Base-by-base conservation (phyloP, 768 basidiomycete genomes). In the Calocera viscosa region DNA sequence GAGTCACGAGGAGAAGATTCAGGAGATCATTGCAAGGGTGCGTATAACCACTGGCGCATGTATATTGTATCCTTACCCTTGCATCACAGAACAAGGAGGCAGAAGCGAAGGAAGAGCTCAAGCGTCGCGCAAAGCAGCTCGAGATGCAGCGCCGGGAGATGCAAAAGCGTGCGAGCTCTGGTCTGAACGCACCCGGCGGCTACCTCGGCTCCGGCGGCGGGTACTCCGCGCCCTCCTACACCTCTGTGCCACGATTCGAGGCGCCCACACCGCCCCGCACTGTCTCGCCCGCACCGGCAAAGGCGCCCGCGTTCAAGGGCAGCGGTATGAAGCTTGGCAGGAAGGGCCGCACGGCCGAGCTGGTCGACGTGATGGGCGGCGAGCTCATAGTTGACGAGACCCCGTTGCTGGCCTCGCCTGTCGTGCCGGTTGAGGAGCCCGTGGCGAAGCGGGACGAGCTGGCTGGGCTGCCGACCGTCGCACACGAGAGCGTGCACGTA, bases 21-120 rank as follows among this genome's bases (percentile, higher is more conserved):
- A 97, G 74, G 95, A 98, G 73, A 98, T 98, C 76, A 99, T 98
- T 71, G 90, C 94, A 12, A 83, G 90, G 76, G 93, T 94, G 74
- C 68, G 87, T 77, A 43, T 14, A 24, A 30, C 47, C 16, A 43
- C 19, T 67, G 19, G 17, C 49, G 65, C 19, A 5, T n/a, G 22
- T 30, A 19, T 16, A 1, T 14, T 39, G 40, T 28, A 3, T 19
- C 33, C 26, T 32, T 24, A 33, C 16, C 2, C 39, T 14, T 47
- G 17, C 65, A 35, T 35, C 19, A 49, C 70, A 94, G 89, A 98
- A 99, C 81, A 98, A 98, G 78, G 96, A 99, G 78, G 93, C 93
- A 5, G 96, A 99, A 73, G 96, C 95, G 1, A 99, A 99, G 75
- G 96, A 99, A 75, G 95, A 97, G 73, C 88, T 99, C 74, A 98